These are phyloP conservation scores for Eimeria falciformis DNA, from an alignment of 169 alveolate species.

Conservation along the genomic window DNA sequence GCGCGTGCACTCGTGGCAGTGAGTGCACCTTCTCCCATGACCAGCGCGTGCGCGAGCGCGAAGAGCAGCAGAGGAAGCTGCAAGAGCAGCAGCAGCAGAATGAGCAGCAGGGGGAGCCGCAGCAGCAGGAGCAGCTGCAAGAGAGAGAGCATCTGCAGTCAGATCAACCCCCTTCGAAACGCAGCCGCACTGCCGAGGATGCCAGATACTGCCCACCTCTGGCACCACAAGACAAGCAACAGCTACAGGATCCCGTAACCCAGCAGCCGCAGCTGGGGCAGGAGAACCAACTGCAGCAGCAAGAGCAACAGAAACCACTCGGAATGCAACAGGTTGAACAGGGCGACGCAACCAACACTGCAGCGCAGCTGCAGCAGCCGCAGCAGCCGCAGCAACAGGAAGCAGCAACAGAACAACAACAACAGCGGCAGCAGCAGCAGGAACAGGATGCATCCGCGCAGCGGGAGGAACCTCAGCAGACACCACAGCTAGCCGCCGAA, in stretches of 20 bases:
- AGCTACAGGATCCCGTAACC: neutral
- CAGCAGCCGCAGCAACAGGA: slow-evolving; percentile 3
- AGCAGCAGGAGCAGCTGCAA: slow-evolving; percentile 1
- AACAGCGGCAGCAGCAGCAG: slow-evolving; percentile 20
- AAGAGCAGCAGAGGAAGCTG: slow-evolving; percentile 28
- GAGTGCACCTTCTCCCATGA: slow-evolving; percentile 28
- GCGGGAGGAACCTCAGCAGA: neutral
- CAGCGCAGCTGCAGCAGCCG: slow-evolving; percentile 19
- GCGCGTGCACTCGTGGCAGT: slow-evolving; percentile 11
- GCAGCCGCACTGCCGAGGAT: neutral
- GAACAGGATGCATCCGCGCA: neutral
- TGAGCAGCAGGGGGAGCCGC: neutral
- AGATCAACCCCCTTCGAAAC: neutral
- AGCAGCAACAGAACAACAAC: neutral
- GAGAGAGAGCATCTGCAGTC: neutral
- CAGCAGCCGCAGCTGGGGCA: slow-evolving; percentile 17
- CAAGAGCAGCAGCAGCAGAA: slow-evolving; percentile 26
- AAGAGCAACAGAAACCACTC: neutral
- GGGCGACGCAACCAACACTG: neutral
- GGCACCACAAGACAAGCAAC: neutral
- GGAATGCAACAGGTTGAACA: neutral
- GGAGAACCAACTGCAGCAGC: neutral
- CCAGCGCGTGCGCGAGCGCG: slow-evolving; percentile 20
- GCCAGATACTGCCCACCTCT: neutral
- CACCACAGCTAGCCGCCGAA: neutral